phyloP scores from a whole-genome alignment of 148 eudicot genomes.

The Chenopodium suecicum region DNA sequence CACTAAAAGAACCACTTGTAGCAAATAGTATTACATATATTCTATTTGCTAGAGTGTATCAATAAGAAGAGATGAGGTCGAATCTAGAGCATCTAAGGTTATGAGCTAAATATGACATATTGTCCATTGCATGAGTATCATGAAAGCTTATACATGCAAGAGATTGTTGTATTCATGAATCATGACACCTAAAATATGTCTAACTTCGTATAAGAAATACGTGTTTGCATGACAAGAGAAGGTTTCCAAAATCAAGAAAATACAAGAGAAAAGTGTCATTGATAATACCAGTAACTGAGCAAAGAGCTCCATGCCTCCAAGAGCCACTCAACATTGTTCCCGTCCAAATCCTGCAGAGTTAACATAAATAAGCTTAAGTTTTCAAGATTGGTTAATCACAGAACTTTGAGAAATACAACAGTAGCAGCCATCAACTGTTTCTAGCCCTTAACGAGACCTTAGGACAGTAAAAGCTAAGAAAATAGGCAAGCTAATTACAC shows the following conservation, averaged over 20 bases:
- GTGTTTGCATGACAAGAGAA: background rate
- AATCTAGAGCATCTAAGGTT: background rate
- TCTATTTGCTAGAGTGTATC: background rate
- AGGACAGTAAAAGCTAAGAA: background rate
- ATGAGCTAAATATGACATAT: background rate
- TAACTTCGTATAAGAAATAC: background rate
- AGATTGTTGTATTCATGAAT: background rate
- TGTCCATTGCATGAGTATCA: background rate
- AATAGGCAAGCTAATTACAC: background rate
- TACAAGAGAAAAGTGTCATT: background rate
- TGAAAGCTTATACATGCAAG: background rate
- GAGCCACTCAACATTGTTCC: slow-evolving; percentile 6
- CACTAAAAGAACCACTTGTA: background rate
- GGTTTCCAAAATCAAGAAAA: background rate
- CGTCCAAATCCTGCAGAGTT: background rate
- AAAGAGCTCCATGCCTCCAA: slow-evolving; percentile 2
- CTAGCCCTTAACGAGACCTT: background rate
- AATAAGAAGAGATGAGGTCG: background rate
- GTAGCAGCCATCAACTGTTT: background rate
- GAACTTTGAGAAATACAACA: background rate
- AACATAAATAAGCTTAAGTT: background rate
- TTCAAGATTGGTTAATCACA: background rate
- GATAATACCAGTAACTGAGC: background rate
- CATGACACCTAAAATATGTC: slow-evolving; percentile 3
- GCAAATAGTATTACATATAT: background rate